Evolutionary conservation across 1,284 basidiomycete species (phyloP).

Genomic region (Pascua sp.): DNA sequence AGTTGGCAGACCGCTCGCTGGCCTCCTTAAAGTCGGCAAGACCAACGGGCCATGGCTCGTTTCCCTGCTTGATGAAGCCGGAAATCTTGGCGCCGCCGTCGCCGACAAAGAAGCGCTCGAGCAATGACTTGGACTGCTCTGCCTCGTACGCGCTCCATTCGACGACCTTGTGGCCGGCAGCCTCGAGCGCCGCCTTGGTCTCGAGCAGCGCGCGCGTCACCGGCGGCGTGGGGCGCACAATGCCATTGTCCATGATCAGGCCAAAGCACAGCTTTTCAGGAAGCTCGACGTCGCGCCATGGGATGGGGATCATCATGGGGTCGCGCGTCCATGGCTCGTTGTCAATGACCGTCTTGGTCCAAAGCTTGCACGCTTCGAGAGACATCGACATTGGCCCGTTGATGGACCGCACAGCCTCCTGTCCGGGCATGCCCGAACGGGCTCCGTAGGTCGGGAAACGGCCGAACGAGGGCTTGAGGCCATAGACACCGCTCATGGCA

Average conservation of each 20-base stretch:
- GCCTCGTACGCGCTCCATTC: slow-evolving; percentile 42
- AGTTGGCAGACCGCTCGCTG: slow-evolving; percentile 9
- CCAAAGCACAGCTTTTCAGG: slow-evolving; percentile 61
- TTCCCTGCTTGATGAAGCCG: slow-evolving; percentile 18
- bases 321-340: slow-evolving; percentile 67
- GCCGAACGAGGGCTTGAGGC: slow-evolving; percentile 65
- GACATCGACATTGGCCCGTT: slow-evolving; percentile 66
- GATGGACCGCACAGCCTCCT: slow-evolving; percentile 66
- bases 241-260: slow-evolving; percentile 56
- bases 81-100: slow-evolving; percentile 42
- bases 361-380: slow-evolving; percentile 60
- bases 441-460: slow-evolving; percentile 68
- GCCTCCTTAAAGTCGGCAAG: slow-evolving; percentile 23
- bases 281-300: slow-evolving; percentile 63
- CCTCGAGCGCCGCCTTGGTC: slow-evolving; percentile 59
- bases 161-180: slow-evolving; percentile 62
- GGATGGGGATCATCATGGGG: slow-evolving; percentile 60
- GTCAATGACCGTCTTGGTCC: slow-evolving; percentile 52
- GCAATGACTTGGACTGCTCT: slow-evolving; percentile 16
- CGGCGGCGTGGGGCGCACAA: slow-evolving; percentile 65
- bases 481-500: slow-evolving; percentile 64
- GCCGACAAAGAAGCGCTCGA: slow-evolving; percentile 34
- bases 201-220: slow-evolving; percentile 61
- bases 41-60: slow-evolving; percentile 34
- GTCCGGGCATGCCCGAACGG: slow-evolving; percentile 62